Conservation (phyloP, 116 monocot genomes). For the Trichopus zeylanicus region DNA sequence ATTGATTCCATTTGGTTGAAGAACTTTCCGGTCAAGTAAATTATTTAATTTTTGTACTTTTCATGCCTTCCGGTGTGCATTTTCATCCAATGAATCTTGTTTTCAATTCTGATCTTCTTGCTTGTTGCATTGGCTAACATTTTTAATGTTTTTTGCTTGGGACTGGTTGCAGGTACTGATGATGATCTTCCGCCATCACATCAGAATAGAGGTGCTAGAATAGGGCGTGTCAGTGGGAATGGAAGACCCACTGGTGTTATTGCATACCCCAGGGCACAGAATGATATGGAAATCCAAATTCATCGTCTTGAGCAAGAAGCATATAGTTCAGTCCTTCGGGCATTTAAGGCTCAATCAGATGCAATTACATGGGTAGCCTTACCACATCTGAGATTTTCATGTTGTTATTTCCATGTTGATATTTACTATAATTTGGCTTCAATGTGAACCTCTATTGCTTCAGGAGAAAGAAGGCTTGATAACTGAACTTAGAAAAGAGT, state of each 20-base stretch:
- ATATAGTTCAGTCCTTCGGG: constrained; percentile 79
- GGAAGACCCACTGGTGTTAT: constrained; percentile 44
- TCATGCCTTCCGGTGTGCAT: neutral
- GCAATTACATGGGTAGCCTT: constrained; percentile 85
- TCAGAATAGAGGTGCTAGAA: constrained; percentile 50
- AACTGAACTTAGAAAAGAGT: constrained; percentile 84
- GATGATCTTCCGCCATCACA: constrained; percentile 74
- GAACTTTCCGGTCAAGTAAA: neutral
- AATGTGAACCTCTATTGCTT: constrained; percentile 6
- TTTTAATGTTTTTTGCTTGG: neutral
- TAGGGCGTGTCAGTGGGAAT: constrained; percentile 47
- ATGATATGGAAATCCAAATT: constrained; percentile 68
- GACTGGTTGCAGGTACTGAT: constrained; percentile 56
- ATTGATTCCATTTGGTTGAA: too few relatives aligned
- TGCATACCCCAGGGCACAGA: constrained; percentile 36
- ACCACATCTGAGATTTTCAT: neutral
- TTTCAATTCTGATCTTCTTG: neutral
- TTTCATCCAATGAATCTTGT: neutral
- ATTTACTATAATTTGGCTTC: neutral
- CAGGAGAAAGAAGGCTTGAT: constrained; percentile 96
- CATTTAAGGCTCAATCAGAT: constrained; percentile 98
- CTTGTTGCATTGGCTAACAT: neutral
- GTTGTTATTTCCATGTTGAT: neutral
- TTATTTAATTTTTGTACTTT: neutral
- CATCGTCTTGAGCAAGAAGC: constrained; percentile 86